A percentile compares a stretch with the other conserved stretches of the same genome.
phyloP scores from a whole-genome alignment of 2,329 filamentous ascomycete genomes.

The Alternaria tenuissima region DNA sequence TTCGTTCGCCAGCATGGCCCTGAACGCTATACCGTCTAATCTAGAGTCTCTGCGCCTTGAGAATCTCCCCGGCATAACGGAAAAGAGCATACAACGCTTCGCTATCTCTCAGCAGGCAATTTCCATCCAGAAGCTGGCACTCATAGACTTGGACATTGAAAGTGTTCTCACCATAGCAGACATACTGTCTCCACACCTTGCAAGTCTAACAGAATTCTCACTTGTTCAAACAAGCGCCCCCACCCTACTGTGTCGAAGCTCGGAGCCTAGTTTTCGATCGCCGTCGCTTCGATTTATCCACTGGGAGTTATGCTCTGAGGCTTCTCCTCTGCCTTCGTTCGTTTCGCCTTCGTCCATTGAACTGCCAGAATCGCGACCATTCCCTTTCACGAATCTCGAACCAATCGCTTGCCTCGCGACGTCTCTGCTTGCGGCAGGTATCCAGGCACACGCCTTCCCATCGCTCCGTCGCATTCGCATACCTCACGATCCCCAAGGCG shows the following conservation, averaged over 20 bases:
- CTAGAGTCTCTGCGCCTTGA: conserved; percentile 64
- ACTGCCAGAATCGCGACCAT: conserved; percentile 9
- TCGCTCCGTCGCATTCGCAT: conserved; percentile 66
- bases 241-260: conserved; percentile 52
- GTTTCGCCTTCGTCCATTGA: conserved; percentile 9
- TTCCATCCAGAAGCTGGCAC: conserved; percentile 56
- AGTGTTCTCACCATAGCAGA: conserved; percentile 62
- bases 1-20: conserved; percentile 64
- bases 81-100: conserved; percentile 63
- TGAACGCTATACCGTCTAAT: conserved; percentile 60
- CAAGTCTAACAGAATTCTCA: conserved; percentile 58
- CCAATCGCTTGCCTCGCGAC: conserved; percentile 65
- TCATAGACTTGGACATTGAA: conserved; percentile 64
- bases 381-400: conserved; percentile 33
- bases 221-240: conserved; percentile 62
- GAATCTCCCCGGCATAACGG: conserved; percentile 63
- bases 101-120: conserved; percentile 56
- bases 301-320: conserved; percentile 63
- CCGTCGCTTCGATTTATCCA: conserved; percentile 61
- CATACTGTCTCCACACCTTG: conserved; percentile 57
- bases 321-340: conserved; percentile 25
- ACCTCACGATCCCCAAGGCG: conserved; percentile 73
- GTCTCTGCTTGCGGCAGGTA: conserved; percentile 69
- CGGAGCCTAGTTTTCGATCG: conserved; percentile 59
- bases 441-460: conserved; percentile 70